These are phyloP conservation scores for Harrya chromipes DNA, from an alignment of 768 basidiomycete species.

Conservation along the genomic window DNA sequence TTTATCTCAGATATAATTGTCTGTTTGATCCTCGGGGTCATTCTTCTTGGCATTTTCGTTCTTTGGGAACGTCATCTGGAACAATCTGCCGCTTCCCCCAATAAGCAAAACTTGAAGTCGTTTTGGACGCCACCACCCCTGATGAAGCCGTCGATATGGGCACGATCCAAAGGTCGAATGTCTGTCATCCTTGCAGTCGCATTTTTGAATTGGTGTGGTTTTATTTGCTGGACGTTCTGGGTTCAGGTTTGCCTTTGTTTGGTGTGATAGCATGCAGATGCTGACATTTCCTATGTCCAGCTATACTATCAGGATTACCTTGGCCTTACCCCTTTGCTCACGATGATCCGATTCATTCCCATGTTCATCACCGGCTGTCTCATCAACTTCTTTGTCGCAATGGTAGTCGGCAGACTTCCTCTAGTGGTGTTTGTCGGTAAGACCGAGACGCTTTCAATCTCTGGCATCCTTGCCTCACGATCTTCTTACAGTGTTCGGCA, in stretches of 20 bases:
- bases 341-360: conserved; percentile 66
- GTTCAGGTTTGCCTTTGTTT: conserved; percentile 31
- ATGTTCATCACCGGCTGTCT: conserved; percentile 64
- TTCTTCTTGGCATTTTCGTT: conserved; percentile 55
- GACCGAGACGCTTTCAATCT: too few species aligned
- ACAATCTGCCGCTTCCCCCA: conserved; percentile 9
- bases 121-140: conserved; percentile 53
- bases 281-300: conserved; percentile 29
- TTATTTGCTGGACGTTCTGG: conserved; percentile 55
- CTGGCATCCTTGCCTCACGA: not conserved
- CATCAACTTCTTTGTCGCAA: conserved; percentile 64
- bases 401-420: conserved; percentile 53
- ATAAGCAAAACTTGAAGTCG: conserved; percentile 19
- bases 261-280: not conserved
- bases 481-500: conserved; percentile 45
- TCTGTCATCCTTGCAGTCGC: conserved; percentile 61
- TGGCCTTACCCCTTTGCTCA: conserved; percentile 49
- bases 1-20: conserved; percentile 60
- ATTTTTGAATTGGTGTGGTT: conserved; percentile 60
- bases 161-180: conserved; percentile 57
- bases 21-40: conserved; percentile 58
- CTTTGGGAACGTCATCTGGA: conserved; percentile 68
- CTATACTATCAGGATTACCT: conserved; percentile 72
- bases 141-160: conserved; percentile 63
- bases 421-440: conserved; percentile 47